Conservation (phyloP, 192 early-diverging fungal genomes). For the Phycomyces blakesleeanus region DNA sequence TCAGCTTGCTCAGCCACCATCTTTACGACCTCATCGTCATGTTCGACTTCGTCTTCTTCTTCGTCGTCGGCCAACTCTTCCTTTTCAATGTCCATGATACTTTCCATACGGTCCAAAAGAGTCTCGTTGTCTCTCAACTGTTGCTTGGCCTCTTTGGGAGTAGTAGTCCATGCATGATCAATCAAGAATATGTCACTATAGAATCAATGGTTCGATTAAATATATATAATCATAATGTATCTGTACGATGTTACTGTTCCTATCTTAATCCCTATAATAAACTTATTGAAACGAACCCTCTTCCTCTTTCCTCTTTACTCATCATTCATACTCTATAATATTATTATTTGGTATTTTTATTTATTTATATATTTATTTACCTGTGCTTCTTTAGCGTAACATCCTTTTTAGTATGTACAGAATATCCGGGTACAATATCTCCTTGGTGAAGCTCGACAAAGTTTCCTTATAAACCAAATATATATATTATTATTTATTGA, state of each 20-base stretch:
- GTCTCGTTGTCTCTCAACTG: slow-evolving; percentile 51
- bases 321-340: no score
- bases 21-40: slow-evolving; percentile 45
- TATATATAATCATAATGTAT: no score
- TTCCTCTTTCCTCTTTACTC: no score
- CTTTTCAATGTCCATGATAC: slow-evolving; percentile 54
- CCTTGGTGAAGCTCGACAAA: slow-evolving; percentile 48
- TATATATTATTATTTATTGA: no score
- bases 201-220: not conserved
- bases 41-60: slow-evolving; percentile 38
- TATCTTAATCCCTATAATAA: no score
- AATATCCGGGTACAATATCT: slow-evolving; percentile 45
- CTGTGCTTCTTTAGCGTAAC: slow-evolving; percentile 42
- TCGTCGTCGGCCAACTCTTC: slow-evolving; percentile 34
- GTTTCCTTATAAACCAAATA: slow-evolving; percentile 8
- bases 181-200: slow-evolving; percentile 63
- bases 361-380: slow-evolving; percentile 19
- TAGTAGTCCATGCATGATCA: slow-evolving; percentile 74
- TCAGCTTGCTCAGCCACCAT: slow-evolving; percentile 56
- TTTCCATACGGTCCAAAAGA: slow-evolving; percentile 60
- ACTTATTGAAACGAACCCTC: no score
- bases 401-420: slow-evolving; percentile 46
- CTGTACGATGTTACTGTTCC: not conserved
- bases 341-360: no score
- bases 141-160: slow-evolving; percentile 45